Evolutionary conservation across 2,329 filamentous ascomycete species (phyloP), one percentile per base, ranked within the genome.

Genomic region (Bimuria novae-zelandiae): DNA sequence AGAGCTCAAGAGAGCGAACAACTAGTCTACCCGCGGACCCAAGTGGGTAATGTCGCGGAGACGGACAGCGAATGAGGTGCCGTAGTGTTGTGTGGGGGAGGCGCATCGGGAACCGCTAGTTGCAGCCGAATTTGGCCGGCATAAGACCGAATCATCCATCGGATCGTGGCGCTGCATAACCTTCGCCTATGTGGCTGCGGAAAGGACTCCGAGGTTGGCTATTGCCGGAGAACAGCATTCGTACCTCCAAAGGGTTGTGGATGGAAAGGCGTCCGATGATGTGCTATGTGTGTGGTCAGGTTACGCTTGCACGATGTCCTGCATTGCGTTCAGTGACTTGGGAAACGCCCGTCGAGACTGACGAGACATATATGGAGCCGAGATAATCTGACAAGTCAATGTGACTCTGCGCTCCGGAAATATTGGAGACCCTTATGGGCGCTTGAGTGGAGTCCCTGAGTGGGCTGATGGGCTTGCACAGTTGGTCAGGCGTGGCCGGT

Each of bases 121-220:
- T 42, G 8, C 19, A 46, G 23, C 53, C 47, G 53, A 54, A 33
- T 32, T 23, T 17, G 39, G 49, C 56, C 53, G 56, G 56, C 47
- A 36, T 59, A 54, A 43, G 39, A 45, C 56, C 56, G 56, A 59
- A 21, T 10, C 11, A 45, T 8, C 14, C 42, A 19, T 45, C 42
- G 27, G 42, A 32, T 32, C 29, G 42, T 45, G 39, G 33, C 25
- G 17, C 37, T 22, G 41, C 54, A 41, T 51, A 3, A 10, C 43
- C 3, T 25, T 40, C 47, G 56, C 50, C 53, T 16, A 4, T 16
- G 11, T 23, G 30, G 30, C 42, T 32, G 40, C 56, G 51, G 47
- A 51, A 29, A 4, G 8, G 27, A 17, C 33, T 33, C 40, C 25
- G 42, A n/a, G 32, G 37, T 30, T 14, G 25, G 16, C 23, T 17